These are phyloP conservation scores for Terana coerulea DNA, from an alignment of 768 basidiomycete genomes.

Conservation along the genomic window DNA sequence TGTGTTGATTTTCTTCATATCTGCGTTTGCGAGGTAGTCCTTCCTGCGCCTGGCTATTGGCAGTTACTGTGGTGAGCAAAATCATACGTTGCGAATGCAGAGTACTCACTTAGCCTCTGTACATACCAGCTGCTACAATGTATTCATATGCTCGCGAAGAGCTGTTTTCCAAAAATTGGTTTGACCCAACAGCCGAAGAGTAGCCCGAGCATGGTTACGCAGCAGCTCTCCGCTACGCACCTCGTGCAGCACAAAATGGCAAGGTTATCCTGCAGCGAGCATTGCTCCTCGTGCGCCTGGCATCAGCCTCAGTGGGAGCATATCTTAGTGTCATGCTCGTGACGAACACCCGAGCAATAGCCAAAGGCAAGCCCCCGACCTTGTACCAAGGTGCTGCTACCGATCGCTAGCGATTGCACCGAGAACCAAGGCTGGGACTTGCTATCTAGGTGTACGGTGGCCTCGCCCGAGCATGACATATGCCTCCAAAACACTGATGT, in stretches of 20 bases:
- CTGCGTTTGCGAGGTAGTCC: too few species aligned
- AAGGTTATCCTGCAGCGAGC: not conserved
- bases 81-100: not conserved
- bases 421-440: not conserved
- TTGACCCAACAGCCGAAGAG: not conserved
- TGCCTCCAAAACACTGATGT: too few species aligned
- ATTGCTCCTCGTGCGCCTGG: not conserved
- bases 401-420: not conserved
- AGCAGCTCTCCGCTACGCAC: not conserved
- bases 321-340: not conserved
- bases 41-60: too few species aligned
- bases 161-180: not conserved
- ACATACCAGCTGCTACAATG: not conserved
- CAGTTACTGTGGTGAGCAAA: not conserved
- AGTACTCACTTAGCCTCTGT: not conserved
- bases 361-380: not conserved
- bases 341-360: not conserved
- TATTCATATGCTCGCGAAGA: slow-evolving; percentile 1
- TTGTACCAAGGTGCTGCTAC: not conserved
- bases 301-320: not conserved
- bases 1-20: not conserved
- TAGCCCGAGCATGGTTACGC: not conserved
- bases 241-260: not conserved
- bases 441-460: too few species aligned
- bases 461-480: too few species aligned